phyloP scores from a whole-genome alignment of 75 land plant species.

The Chamaecyparis obtusa region DNA sequence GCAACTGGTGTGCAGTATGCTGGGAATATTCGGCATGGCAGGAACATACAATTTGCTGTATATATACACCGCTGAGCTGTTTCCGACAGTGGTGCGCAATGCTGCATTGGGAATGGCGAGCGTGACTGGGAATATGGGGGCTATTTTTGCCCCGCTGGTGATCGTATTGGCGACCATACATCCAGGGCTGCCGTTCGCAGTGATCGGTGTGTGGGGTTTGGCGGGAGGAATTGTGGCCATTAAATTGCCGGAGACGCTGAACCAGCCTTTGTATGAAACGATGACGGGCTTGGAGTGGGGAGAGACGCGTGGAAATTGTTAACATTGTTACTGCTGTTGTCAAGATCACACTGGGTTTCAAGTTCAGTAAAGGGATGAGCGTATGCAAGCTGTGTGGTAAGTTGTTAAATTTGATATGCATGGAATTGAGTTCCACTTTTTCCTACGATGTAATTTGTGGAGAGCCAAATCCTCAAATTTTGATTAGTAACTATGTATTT shows the following conservation, averaged over 20 bases:
- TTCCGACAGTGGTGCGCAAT: constrained; percentile 90
- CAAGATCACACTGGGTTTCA: too few species aligned
- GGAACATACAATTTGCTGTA: constrained; percentile 81
- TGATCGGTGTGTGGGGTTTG: constrained; percentile 61
- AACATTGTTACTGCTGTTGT: too few species aligned
- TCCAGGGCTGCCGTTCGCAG: constrained; percentile 54
- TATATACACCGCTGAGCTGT: constrained; percentile 83
- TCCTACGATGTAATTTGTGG: too few species aligned
- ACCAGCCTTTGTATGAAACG: constrained; percentile 71
- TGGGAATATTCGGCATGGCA: constrained; percentile 92
- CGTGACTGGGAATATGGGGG: constrained; percentile 71
- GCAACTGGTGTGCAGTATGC: constrained; percentile 57
- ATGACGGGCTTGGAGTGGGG: constrained; percentile 71
- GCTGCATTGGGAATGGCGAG: constrained; percentile 80
- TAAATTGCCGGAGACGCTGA: constrained; percentile 74
- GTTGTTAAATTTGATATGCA: too few species aligned
- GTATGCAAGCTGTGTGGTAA: too few species aligned
- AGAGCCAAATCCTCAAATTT: too few species aligned
- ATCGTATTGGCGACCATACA: constrained; percentile 54
- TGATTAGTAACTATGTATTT: too few species aligned
- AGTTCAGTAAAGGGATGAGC: too few species aligned
- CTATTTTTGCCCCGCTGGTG: constrained; percentile 78
- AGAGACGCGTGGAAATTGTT: background rate
- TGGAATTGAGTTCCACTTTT: too few species aligned
- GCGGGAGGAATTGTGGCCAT: constrained; percentile 55